A percentile compares a stretch with the other conserved stretches of the same genome.
These are phyloP conservation scores for Auriscalpium vulgare DNA, from an alignment of 768 basidiomycete genomes.

Conservation along the genomic window DNA sequence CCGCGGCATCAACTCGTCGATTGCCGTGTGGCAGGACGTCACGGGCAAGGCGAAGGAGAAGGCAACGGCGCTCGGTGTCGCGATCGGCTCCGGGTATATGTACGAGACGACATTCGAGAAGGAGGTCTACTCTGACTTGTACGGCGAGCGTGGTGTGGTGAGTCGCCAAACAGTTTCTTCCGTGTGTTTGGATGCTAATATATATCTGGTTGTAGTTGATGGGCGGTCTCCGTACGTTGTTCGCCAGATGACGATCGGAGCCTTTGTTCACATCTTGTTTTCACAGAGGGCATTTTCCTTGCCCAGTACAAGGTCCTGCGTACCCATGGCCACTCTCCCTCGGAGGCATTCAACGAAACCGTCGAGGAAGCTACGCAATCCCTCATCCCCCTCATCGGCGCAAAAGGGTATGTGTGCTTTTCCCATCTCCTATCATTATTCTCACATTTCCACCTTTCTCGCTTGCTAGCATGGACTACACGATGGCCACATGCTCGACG, in stretches of 20 bases:
- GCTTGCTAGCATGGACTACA: conserved; percentile 85
- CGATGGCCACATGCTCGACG: conserved; percentile 98
- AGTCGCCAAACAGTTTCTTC: conserved; percentile 28
- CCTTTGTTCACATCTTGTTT: conserved; percentile 4
- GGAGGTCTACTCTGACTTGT: conserved; percentile 98
- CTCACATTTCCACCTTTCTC: background rate
- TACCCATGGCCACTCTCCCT: conserved; percentile 92
- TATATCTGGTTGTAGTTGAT: conserved; percentile 62
- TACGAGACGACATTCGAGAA: conserved; percentile 99
- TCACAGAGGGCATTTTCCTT: conserved; percentile 89
- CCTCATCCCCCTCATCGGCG: conserved; percentile 92
- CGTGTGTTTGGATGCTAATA: conserved; percentile 2
- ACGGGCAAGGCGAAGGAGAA: conserved; percentile 97
- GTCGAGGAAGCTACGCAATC: conserved; percentile 99
- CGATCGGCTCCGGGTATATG: conserved; percentile 92
- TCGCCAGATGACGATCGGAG: background rate
- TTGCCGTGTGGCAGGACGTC: conserved; percentile 96
- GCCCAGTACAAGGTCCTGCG: conserved; percentile 98
- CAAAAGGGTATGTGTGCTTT: conserved; percentile 64
- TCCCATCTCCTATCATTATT: background rate
- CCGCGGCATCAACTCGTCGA: conserved; percentile 91
- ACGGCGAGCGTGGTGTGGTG: conserved; percentile 99
- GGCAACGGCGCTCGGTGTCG: conserved; percentile 91
- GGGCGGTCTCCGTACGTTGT: conserved; percentile 82
- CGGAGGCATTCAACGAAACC: conserved; percentile 99